Evolutionary conservation across 1,139 yeast species (phyloP).

Genomic region (Wickerhamiella pararugosa): DNA sequence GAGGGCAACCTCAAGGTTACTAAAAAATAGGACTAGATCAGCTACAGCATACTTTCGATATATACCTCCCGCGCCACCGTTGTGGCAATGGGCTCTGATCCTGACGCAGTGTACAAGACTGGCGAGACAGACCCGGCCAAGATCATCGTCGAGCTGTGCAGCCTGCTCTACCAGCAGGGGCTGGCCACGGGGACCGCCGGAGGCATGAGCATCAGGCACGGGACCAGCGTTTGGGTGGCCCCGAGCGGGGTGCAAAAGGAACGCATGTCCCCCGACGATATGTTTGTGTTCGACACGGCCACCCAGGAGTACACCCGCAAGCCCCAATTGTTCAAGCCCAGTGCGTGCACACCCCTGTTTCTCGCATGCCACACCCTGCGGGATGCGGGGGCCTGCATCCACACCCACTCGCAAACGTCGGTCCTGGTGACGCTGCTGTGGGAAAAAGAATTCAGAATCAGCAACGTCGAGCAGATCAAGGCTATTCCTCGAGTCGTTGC

Average conservation of each 20-base stretch:
- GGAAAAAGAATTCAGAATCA: constrained; percentile 56
- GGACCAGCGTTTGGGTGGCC: constrained; percentile 53
- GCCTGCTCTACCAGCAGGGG: constrained; percentile 57
- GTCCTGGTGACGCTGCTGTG: constrained; percentile 65
- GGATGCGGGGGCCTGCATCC: constrained; percentile 85
- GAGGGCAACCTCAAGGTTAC: constrained; percentile 15
- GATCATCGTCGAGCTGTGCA: constrained; percentile 68
- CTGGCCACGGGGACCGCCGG: constrained; percentile 98
- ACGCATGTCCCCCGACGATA: constrained; percentile 62
- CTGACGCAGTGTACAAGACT: constrained; percentile 12
- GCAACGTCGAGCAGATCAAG: constrained; percentile 82
- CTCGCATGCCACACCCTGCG: constrained; percentile 57
- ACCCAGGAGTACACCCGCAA: constrained; percentile 41
- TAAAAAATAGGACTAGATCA: background rate
- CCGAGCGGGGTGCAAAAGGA: constrained; percentile 96
- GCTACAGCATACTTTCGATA: background rate
- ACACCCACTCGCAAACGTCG: constrained; percentile 82
- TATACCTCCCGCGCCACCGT: too few relatives aligned
- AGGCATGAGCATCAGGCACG: constrained; percentile 68
- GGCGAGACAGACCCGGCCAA: constrained; percentile 48
- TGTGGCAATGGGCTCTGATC: constrained; percentile 15
- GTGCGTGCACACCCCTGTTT: constrained; percentile 87
- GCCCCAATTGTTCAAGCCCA: constrained; percentile 62
- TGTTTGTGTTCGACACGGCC: constrained; percentile 57
- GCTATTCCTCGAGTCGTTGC: constrained; percentile 63